Conservation (phyloP, 345 rosid species). For the Bruguiera gymnorhiza region DNA sequence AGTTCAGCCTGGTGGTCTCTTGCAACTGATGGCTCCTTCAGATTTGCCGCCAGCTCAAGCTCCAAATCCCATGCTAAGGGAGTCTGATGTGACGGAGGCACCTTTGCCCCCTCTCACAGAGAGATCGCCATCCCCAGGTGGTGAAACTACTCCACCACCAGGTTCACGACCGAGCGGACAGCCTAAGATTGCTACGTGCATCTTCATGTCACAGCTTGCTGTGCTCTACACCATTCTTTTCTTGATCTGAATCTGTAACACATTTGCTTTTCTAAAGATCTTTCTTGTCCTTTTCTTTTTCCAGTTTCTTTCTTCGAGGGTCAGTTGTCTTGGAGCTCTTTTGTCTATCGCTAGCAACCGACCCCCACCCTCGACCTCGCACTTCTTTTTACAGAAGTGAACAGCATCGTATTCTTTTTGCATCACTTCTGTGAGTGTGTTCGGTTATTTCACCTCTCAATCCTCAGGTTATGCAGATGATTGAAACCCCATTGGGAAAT, state of each 20-base stretch:
- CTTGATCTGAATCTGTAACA: constrained; percentile 32
- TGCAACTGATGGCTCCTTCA: constrained; percentile 5
- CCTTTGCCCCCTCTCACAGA: constrained; percentile 49
- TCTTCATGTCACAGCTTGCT: constrained; percentile 39
- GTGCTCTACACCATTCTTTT: constrained; percentile 33
- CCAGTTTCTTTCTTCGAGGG: constrained; percentile 9
- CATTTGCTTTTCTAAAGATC: constrained; percentile 3
- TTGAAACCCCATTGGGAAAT: too few relatives aligned
- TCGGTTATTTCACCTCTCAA: too few relatives aligned
- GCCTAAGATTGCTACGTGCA: constrained; percentile 32
- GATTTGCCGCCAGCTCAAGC: constrained; percentile 61
- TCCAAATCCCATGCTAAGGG: constrained; percentile 55
- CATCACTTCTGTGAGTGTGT: too few relatives aligned
- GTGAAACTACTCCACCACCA: constrained; percentile 27
- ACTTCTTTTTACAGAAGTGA: too few relatives aligned
- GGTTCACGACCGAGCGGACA: constrained; percentile 44
- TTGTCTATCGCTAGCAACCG: not conserved
- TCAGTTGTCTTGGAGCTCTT: constrained; percentile 21
- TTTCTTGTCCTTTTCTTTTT: not conserved
- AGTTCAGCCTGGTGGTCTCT: constrained; percentile 47
- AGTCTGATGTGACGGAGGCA: constrained; percentile 53
- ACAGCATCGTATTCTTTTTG: too few relatives aligned
- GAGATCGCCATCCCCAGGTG: constrained; percentile 15
- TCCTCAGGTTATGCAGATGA: too few relatives aligned
- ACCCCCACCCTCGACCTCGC: too few relatives aligned